Evolutionary conservation across 306 rosid genomes (phyloP), one percentile per base, ranked within the genome.

Genomic region (Prunus mongolica): DNA sequence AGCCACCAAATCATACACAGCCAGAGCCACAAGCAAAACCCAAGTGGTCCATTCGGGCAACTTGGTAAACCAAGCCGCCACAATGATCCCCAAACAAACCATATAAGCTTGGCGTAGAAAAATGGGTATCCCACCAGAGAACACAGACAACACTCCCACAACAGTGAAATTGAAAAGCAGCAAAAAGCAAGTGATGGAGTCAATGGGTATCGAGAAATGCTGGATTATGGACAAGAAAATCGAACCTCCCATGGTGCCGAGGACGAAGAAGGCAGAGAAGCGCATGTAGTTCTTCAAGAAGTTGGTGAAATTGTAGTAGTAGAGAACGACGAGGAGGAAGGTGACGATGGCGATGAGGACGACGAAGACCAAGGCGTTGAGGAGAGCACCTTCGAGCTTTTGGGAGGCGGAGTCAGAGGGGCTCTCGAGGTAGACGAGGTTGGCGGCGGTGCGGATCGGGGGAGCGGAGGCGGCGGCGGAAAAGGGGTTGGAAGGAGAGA

Each of bases 41-140:
- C 98, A 94, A 2, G 98, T 94, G 54, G 98, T 94, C 98, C 98
- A 94, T 76, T 94, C 98, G 0, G 98, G 97, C 75, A 94, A 75
- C 56, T 87, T 87, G 3, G 98, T 88, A 63, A 94, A 90, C 98
- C 98, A 94, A 12, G 96, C 87, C 2, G 98, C 98, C 7, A 94
- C 98, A 63, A 89, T 84, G 15, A 94, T 92, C n/a, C 97, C 98
- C 60, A 94, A 60, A 12, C 82, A 81, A 2, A 94, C 96, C 96
- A 87, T 94, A 61, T 91, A 94, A 3, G 76, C 70, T 51, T 94
- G 97, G 74, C 97, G 89, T 25, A 91, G 51, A 9, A 94, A 2
- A 2, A 94, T 94, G 0, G 98, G 98, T 20, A 94, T 71, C 24
- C 91, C 98, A 6, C 54, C 78, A 5, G 97, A 72, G 78, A 94